Evolutionary conservation across 2,329 filamentous ascomycete genomes (phyloP).

Genomic region (Aspergillus pseudoterreus): DNA sequence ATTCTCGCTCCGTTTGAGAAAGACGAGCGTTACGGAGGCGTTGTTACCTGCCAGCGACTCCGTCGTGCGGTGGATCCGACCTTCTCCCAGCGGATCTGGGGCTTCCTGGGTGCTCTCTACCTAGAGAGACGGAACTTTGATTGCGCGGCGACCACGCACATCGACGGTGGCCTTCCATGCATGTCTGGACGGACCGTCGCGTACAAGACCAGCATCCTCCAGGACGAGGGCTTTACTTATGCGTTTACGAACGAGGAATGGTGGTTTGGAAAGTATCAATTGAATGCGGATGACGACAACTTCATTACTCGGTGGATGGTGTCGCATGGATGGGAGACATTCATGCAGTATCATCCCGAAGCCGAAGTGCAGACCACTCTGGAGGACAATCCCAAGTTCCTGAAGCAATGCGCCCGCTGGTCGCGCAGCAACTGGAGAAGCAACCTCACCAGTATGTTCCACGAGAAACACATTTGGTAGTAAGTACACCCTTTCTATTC

Average conservation of each 20-base stretch:
- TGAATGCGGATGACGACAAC: constrained; percentile 97
- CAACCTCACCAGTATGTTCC: constrained; percentile 85
- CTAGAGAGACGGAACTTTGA: constrained; percentile 94
- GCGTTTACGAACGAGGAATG: constrained; percentile 90
- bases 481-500: constrained; percentile 52
- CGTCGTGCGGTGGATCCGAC: constrained; percentile 63
- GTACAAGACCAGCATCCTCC: constrained; percentile 83
- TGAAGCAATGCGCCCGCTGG: constrained; percentile 93
- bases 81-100: constrained; percentile 65
- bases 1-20: constrained; percentile 91
- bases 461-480: constrained; percentile 80
- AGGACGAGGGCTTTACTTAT: constrained; percentile 78
- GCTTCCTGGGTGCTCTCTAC: constrained; percentile 87
- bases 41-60: constrained; percentile 86
- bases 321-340: constrained; percentile 86
- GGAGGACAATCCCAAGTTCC: constrained; percentile 81
- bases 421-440: constrained; percentile 97
- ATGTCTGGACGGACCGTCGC: constrained; percentile 92
- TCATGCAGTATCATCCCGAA: constrained; percentile 88
- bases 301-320: constrained; percentile 97
- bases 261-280: constrained; percentile 71
- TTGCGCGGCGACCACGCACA: constrained; percentile 89
- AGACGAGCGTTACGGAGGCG: constrained; percentile 70
- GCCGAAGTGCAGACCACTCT: constrained; percentile 91
- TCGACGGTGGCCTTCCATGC: constrained; percentile 94